Conservation (phyloP, 2,329 filamentous ascomycete genomes). For the Calycina herbarum region DNA sequence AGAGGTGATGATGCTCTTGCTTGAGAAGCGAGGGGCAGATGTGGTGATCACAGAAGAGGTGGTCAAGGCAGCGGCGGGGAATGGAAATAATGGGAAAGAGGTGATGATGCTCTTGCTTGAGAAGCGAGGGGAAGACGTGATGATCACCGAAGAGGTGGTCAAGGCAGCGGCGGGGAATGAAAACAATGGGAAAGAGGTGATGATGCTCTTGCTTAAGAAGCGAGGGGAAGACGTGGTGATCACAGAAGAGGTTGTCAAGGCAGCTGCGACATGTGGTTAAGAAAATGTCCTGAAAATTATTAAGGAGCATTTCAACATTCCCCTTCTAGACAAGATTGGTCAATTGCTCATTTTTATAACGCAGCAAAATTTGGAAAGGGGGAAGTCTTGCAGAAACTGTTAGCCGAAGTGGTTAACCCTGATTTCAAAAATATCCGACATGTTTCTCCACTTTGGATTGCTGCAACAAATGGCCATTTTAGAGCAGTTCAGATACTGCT, state of each 20-base stretch:
- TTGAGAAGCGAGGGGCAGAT: conserved; percentile 8
- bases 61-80: conserved; percentile 8
- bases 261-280: not conserved
- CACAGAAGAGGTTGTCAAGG: not conserved
- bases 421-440: too few species aligned
- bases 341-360: too few species aligned
- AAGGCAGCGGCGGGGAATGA: conserved; percentile 1
- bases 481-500: too few species aligned
- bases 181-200: not conserved
- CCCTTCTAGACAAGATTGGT: too few species aligned
- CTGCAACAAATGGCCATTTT: too few species aligned
- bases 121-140: not conserved
- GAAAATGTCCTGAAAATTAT: too few species aligned
- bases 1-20: conserved; percentile 6
- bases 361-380: too few species aligned
- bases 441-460: too few species aligned
- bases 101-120: conserved; percentile 4
- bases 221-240: not conserved
- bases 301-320: too few species aligned
- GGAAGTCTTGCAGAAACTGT: too few species aligned
- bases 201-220: not conserved
- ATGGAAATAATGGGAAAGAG: not conserved
- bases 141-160: conserved; percentile 3
- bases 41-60: conserved; percentile 2
- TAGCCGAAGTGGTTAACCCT: too few species aligned